These are phyloP conservation scores for Wickerhamiella cacticola DNA, from an alignment of 805 yeast species.

Conservation along the genomic window DNA sequence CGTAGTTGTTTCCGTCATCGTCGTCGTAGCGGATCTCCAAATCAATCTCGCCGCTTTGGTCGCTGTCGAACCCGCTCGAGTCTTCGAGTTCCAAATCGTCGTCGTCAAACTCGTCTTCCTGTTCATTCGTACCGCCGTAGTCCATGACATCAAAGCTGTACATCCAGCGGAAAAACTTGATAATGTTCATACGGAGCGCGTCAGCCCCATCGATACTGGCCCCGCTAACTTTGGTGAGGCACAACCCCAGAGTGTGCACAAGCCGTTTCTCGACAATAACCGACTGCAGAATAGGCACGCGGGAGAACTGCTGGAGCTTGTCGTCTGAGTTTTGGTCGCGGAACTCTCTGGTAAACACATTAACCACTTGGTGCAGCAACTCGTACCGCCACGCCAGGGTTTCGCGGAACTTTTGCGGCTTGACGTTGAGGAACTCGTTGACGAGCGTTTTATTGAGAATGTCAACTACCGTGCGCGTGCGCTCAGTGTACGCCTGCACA, in stretches of 20 bases:
- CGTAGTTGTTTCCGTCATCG: neutral
- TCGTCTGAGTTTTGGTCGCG: neutral
- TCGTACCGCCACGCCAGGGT: neutral
- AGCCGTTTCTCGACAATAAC: constrained; percentile 7
- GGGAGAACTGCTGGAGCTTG: neutral
- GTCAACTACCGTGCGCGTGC: constrained; percentile 4
- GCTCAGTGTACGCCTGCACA: neutral
- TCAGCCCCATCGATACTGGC: neutral
- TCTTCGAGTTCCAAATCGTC: constrained; percentile 1
- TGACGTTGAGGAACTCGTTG: constrained; percentile 5
- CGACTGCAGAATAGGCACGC: constrained; percentile 8
- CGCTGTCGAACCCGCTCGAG: constrained; percentile 1
- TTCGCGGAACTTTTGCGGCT: neutral
- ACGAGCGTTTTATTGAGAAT: neutral
- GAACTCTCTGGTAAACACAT: neutral
- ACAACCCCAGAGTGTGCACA: neutral
- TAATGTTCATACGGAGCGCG: neutral
- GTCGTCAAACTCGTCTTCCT: constrained; percentile 3
- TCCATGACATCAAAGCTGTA: constrained; percentile 3
- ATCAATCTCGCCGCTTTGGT: neutral
- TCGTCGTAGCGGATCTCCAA: constrained; percentile 3
- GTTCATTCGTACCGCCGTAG: neutral
- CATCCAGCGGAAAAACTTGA: neutral
- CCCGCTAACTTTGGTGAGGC: neutral
- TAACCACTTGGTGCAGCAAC: constrained; percentile 1